Evolutionary conservation across 169 alveolate species (phyloP), one percentile per base, ranked within the genome.

Genomic region (Eimeria praecox): DNA sequence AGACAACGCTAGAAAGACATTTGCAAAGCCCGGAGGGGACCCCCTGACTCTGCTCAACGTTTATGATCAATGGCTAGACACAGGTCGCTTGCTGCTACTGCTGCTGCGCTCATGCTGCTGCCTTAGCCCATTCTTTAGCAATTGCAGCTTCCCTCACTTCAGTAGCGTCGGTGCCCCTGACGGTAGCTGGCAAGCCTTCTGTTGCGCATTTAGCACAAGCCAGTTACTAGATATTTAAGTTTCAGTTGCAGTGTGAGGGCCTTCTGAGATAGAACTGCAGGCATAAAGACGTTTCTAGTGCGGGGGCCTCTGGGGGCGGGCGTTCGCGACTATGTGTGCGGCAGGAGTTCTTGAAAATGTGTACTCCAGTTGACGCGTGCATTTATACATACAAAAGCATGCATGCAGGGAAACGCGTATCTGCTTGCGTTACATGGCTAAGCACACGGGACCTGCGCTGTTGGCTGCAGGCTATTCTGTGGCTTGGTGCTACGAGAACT

Each of bases 401-500:
- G 78, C 46, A 14, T 66, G 44, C 46, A 66, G n/a, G n/a, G 20
- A 66, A 66, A 33, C 78, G n/a, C 78, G 33, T 6, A 33, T n/a
- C 75, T 33, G 78, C 46, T 10, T 66, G 78, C 42, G 22, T 22
- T 30, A 33, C 20, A 8, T 27, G 16, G 35, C 4, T 16, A 66
- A 30, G 22, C 46, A 33, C 0, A 30, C 3, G 78, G n/a, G 42
- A 10, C 46, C 46, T 66, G 44, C 22, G 42, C 78, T 66, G 78
- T 33, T 35, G 10, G 54, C 30, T 62, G 93, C 82, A 90, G 99
- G 98, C 75, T 99, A 95, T 83, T 93, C 97, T 38, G 90, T 92
- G 94, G 97, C 98, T 38, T 99, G 99, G 99, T 99, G 99, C 95
- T 98, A 97, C 96, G 99, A 99, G 96, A 99, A 99, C 96, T 99